Evolutionary conservation across 768 basidiomycete species (phyloP).

Genomic region (Arthromyces matolae): DNA sequence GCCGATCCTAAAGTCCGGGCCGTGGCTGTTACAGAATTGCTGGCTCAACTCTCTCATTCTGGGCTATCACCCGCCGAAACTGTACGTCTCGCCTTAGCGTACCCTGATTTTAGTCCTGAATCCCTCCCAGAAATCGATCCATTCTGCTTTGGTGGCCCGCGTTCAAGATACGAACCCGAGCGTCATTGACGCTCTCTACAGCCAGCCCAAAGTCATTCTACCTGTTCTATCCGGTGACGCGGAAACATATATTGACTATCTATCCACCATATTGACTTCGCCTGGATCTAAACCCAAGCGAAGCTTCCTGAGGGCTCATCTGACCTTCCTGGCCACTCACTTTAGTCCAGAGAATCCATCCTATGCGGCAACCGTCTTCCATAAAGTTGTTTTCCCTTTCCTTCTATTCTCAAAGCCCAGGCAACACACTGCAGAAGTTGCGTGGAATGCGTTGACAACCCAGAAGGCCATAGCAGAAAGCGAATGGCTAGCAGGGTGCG

Average conservation of each 20-base stretch:
- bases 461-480: constrained; percentile 20
- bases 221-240: constrained; percentile 41
- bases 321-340: constrained; percentile 50
- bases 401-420: constrained; percentile 71
- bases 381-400: constrained; percentile 64
- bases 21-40: constrained; percentile 55
- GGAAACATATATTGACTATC: constrained; percentile 41
- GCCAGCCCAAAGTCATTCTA: constrained; percentile 40
- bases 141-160: constrained; percentile 63
- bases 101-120: constrained; percentile 2
- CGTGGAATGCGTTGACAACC: constrained; percentile 62
- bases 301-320: constrained; percentile 49
- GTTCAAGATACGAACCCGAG: constrained; percentile 57
- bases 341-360: constrained; percentile 33
- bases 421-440: constrained; percentile 58
- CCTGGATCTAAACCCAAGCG: constrained; percentile 46
- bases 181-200: constrained; percentile 71
- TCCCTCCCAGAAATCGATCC: constrained; percentile 45
- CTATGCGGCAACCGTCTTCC: constrained; percentile 35
- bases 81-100: constrained; percentile 28
- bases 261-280: constrained; percentile 34
- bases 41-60: constrained; percentile 33
- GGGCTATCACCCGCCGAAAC: constrained; percentile 34
- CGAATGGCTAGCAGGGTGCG: constrained; percentile 57
- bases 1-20: constrained; percentile 59